Percentiles rank a stretch among this genome's conserved stretches.
Conservation (phyloP, 1,284 basidiomycete genomes). For the Phenoliferia sp. region DNA sequence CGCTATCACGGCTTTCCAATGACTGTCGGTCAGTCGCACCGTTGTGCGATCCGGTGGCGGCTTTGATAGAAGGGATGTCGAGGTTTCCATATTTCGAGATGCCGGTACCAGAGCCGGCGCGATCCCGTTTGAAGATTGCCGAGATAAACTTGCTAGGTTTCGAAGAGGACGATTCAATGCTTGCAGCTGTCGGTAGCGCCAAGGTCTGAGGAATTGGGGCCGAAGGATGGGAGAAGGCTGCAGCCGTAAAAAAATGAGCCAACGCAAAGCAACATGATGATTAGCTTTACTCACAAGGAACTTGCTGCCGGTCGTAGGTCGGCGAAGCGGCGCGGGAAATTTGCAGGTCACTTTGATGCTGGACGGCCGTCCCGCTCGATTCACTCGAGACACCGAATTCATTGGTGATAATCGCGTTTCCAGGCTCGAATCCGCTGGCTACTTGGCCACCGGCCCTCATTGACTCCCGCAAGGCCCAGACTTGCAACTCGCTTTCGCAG, state of each 20-base stretch:
- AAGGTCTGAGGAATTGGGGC: neutral
- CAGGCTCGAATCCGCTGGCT: neutral
- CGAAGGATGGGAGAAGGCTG: neutral
- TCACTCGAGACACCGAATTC: too few relatives aligned
- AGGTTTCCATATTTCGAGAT: slow-evolving; percentile 26
- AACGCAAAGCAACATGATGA: neutral
- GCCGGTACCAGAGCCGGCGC: slow-evolving; percentile 16
- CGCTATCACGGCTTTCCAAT: slow-evolving; percentile 2
- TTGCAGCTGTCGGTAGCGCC: slow-evolving; percentile 2
- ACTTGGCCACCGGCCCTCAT: slow-evolving; percentile 7
- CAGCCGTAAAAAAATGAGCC: neutral
- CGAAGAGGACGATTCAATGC: neutral
- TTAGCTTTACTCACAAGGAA: neutral
- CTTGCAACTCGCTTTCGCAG: slow-evolving; percentile 17
- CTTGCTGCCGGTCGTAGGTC: neutral
- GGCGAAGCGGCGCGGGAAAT: too few relatives aligned
- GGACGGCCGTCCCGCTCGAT: too few relatives aligned
- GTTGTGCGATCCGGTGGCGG: too few relatives aligned
- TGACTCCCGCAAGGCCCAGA: slow-evolving; percentile 27
- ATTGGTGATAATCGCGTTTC: neutral
- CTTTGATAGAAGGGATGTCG: slow-evolving; percentile 2
- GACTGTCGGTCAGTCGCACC: neutral
- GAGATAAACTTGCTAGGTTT: slow-evolving; percentile 1
- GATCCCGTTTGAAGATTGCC: slow-evolving; percentile 22
- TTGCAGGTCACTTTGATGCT: too few relatives aligned